Conservation (phyloP, 495 filamentous ascomycete genomes). For the Podospora sp. region DNA sequence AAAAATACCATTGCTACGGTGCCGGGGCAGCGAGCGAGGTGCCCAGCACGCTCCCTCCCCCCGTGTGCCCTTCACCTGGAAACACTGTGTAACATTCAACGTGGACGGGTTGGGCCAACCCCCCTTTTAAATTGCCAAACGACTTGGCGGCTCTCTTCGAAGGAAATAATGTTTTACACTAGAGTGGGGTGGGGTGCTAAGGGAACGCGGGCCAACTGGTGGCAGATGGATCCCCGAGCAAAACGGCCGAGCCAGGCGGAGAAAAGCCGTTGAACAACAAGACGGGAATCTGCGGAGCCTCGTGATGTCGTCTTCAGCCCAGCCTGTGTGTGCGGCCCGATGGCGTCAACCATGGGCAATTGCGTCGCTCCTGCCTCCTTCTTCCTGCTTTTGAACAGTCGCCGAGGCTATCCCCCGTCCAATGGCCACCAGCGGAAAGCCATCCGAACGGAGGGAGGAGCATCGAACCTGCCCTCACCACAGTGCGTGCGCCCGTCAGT, state of each 20-base stretch:
- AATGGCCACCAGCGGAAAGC: not conserved
- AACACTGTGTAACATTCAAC: slow-evolving; percentile 15
- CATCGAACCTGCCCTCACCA: not conserved
- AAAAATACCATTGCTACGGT: not conserved
- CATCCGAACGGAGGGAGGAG: not conserved
- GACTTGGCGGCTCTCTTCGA: not conserved
- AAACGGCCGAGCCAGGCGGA: not conserved
- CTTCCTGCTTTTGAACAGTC: not conserved
- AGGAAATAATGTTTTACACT: not conserved
- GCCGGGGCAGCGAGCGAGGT: not conserved
- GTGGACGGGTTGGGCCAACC: slow-evolving; percentile 13
- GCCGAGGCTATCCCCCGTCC: not conserved
- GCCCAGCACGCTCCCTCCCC: not conserved
- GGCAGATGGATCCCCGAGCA: not conserved
- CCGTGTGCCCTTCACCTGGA: slow-evolving; percentile 9
- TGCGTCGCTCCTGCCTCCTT: not conserved
- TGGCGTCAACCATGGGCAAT: slow-evolving; percentile 3
- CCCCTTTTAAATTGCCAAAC: slow-evolving; percentile 6
- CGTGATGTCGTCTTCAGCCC: too few species aligned
- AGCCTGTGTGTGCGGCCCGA: not conserved
- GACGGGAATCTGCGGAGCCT: not conserved
- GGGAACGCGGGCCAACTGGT: not conserved
- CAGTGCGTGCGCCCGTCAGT: not conserved
- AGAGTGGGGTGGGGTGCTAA: not conserved
- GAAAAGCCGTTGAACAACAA: not conserved